Evolutionary conservation across 345 rosid genomes (phyloP).

Genomic region (Dovyalis caffra): DNA sequence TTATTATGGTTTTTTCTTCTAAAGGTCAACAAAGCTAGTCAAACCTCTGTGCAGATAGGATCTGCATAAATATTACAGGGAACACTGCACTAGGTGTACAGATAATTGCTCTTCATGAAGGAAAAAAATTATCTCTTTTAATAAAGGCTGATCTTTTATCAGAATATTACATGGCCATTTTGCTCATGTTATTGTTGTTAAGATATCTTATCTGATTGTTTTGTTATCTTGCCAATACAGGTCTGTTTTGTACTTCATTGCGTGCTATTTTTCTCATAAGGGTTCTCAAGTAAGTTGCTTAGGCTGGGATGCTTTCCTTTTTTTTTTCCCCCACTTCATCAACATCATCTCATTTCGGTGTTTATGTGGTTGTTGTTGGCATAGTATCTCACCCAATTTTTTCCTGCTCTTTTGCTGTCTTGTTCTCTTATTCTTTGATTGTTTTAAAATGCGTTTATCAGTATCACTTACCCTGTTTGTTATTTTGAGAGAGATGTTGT

Average conservation of each 20-base stretch:
- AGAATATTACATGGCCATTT: background rate
- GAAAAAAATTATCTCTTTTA: background rate
- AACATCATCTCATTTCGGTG: background rate
- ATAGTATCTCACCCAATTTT: no score
- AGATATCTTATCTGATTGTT: background rate
- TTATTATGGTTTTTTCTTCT: no score
- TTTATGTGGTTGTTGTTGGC: background rate
- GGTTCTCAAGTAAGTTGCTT: constrained; percentile 74
- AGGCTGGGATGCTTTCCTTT: background rate
- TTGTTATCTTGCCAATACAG: constrained; percentile 44
- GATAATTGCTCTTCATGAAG: background rate
- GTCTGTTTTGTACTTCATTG: constrained; percentile 77
- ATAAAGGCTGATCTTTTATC: background rate
- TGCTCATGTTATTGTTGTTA: background rate
- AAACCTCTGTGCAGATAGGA: background rate
- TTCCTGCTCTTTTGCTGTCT: no score
- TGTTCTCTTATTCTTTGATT: no score
- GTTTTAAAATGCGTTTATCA: no score
- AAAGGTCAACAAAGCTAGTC: background rate
- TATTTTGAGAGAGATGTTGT: no score
- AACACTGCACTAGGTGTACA: background rate
- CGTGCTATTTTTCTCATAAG: constrained; percentile 71
- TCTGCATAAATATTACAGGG: background rate
- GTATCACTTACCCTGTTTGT: no score
- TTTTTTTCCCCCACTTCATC: background rate